Evolutionary conservation across 805 yeast genomes (phyloP).

Genomic region (Myxozyma nipponensis): DNA sequence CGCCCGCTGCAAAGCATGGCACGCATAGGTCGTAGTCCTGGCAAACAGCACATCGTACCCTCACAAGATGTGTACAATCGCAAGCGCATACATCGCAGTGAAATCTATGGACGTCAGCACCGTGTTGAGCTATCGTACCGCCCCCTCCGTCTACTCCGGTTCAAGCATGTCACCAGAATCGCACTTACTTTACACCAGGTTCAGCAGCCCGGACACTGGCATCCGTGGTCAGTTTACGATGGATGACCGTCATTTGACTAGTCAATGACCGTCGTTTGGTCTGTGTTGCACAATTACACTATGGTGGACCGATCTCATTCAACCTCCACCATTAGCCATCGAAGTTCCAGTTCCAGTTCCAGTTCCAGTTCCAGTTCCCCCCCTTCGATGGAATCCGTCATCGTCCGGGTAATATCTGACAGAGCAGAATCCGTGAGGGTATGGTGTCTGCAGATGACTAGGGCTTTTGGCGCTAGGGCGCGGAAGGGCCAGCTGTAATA

Average conservation of each 20-base stretch:
- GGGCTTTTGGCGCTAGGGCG: no score
- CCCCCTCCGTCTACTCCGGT: background rate
- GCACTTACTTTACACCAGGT: conserved; percentile 41
- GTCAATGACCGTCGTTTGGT: background rate
- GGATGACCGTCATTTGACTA: conserved; percentile 39
- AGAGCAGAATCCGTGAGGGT: no score
- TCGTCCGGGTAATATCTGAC: no score
- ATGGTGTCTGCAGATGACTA: no score
- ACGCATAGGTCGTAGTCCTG: conserved; percentile 95
- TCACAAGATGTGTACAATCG: conserved; percentile 87
- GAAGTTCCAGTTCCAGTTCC: no score
- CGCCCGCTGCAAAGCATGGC: conserved; percentile 89
- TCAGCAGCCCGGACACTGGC: conserved; percentile 36
- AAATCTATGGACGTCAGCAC: conserved; percentile 45
- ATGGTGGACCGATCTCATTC: no score
- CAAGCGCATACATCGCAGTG: conserved; percentile 97
- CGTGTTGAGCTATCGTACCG: background rate
- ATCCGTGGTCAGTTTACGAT: conserved; percentile 37
- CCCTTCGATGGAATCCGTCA: no score
- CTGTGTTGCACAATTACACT: background rate
- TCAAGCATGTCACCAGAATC: background rate
- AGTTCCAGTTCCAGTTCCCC: no score
- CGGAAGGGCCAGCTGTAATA: no score
- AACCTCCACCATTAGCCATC: no score
- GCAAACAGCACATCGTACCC: conserved; percentile 90